Percentiles rank a stretch among this genome's conserved stretches.
These are phyloP conservation scores for Salvia sclarea DNA, from an alignment of 305 asterid species.

Conservation along the genomic window DNA sequence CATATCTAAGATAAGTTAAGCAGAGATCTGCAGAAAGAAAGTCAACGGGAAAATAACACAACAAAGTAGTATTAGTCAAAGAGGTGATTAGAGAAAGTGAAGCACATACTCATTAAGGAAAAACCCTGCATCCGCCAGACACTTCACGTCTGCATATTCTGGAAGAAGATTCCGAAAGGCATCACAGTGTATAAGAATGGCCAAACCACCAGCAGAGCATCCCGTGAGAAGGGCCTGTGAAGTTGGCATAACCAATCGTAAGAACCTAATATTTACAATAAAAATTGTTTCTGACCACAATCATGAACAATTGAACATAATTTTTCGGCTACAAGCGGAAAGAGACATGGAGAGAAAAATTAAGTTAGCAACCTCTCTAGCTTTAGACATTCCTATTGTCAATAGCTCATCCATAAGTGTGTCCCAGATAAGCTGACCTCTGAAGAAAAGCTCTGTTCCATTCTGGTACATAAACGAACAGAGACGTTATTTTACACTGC, in stretches of 20 bases:
- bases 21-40: background rate
- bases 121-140: slow-evolving; percentile 93
- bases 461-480: slow-evolving; percentile 49
- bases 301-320: no score
- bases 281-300: slow-evolving; percentile 7
- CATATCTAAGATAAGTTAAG: slow-evolving; percentile 14
- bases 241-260: slow-evolving; percentile 34
- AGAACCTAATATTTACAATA: slow-evolving; percentile 22
- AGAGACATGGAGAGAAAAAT: slow-evolving; percentile 16
- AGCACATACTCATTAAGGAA: slow-evolving; percentile 79
- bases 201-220: slow-evolving; percentile 98
- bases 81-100: slow-evolving; percentile 22
- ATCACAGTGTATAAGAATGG: slow-evolving; percentile 88
- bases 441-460: slow-evolving; percentile 67
- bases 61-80: slow-evolving; percentile 16
- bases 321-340: slow-evolving; percentile 7
- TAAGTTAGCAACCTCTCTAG: slow-evolving; percentile 57
- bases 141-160: slow-evolving; percentile 66
- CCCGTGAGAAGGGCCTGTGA: slow-evolving; percentile 87
- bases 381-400: slow-evolving; percentile 72
- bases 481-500: slow-evolving; percentile 25
- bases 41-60: slow-evolving; percentile 1
- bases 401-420: slow-evolving; percentile 70
- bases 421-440: slow-evolving; percentile 92
- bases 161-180: slow-evolving; percentile 63